A percentile compares a stretch with the other conserved stretches of the same genome.
Evolutionary conservation across 805 yeast species (phyloP).

Genomic region (Suhomyces prunicola): DNA sequence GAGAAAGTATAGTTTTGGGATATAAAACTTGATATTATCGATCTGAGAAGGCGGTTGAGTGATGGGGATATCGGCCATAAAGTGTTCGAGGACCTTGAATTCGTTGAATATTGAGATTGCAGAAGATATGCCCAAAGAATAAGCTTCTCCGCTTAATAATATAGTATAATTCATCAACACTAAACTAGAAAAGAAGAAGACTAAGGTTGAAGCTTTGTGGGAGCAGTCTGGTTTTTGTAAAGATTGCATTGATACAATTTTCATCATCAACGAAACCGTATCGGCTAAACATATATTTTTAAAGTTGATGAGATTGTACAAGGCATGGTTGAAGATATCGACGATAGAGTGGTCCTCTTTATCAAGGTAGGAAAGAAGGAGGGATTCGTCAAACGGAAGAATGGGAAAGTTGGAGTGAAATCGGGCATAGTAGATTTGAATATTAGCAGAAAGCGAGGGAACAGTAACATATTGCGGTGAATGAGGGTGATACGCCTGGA

Average conservation of each 20-base stretch:
- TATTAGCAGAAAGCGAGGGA: slow-evolving; percentile 26
- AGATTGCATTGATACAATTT: slow-evolving; percentile 36
- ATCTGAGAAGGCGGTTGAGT: slow-evolving; percentile 16
- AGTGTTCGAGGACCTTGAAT: slow-evolving; percentile 47
- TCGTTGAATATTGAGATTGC: slow-evolving; percentile 57
- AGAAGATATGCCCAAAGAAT: slow-evolving; percentile 53
- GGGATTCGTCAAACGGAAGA: slow-evolving; percentile 32
- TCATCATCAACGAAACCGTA: slow-evolving; percentile 32
- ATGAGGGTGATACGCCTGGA: slow-evolving; percentile 15
- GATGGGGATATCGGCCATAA: slow-evolving; percentile 28
- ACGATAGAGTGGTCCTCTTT: slow-evolving; percentile 17
- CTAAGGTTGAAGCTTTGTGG: slow-evolving; percentile 23
- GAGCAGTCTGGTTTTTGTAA: slow-evolving; percentile 18
- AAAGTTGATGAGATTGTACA: slow-evolving; percentile 38
- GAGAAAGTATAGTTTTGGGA: slow-evolving; percentile 46
- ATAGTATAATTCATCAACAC: slow-evolving; percentile 51
- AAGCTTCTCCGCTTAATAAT: slow-evolving; percentile 56
- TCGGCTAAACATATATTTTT: slow-evolving; percentile 31
- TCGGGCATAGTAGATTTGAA: slow-evolving; percentile 40
- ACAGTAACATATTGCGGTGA: slow-evolving; percentile 13
- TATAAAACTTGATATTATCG: slow-evolving; percentile 27
- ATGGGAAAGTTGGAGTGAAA: slow-evolving; percentile 47
- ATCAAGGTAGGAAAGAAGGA: slow-evolving; percentile 11
- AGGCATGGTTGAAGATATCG: slow-evolving; percentile 40
- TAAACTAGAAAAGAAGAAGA: slow-evolving; percentile 29